Conservation (phyloP, 164 flowering plant species). For the Litsea cubeba region DNA sequence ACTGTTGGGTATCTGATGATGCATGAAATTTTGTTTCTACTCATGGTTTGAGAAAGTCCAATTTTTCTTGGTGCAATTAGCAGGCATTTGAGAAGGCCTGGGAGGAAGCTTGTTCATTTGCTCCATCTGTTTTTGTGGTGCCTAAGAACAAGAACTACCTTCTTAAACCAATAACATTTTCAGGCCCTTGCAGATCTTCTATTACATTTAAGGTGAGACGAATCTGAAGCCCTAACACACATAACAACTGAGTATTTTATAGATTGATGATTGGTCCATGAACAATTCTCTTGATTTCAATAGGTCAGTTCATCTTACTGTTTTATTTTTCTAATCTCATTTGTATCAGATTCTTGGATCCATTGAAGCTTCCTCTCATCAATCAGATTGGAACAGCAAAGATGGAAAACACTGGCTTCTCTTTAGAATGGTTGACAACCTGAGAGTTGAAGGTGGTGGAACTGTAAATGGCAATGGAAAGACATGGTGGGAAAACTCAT, state of each 20-base stretch:
- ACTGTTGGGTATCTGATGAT: not conserved
- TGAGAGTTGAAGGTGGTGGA: conserved; percentile 47
- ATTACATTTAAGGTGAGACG: conserved; percentile 46
- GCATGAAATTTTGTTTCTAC: not conserved
- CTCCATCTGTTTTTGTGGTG: conserved; percentile 39
- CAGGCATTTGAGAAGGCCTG: conserved; percentile 80
- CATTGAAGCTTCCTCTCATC: conserved; percentile 49
- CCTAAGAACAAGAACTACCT: conserved; percentile 48
- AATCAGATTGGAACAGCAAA: conserved; percentile 38
- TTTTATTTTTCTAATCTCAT: not conserved
- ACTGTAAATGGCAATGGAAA: conserved; percentile 53
- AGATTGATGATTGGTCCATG: not conserved
- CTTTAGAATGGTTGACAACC: conserved; percentile 28
- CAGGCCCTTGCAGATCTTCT: conserved; percentile 72
- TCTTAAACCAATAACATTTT: conserved; percentile 53
- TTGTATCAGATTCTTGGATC: conserved; percentile 52
- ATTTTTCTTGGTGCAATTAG: not conserved
- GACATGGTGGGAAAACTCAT: conserved; percentile 54
- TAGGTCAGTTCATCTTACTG: not conserved
- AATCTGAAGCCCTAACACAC: not conserved
- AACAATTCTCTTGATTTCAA: not conserved
- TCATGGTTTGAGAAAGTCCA: not conserved
- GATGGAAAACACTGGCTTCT: conserved; percentile 43
- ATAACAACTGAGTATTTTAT: not conserved
- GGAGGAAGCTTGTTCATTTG: conserved; percentile 55